A percentile compares a stretch with the other conserved stretches of the same genome.
phyloP scores from a whole-genome alignment of 2,329 filamentous ascomycete genomes.

The Microsporum audouinii region DNA sequence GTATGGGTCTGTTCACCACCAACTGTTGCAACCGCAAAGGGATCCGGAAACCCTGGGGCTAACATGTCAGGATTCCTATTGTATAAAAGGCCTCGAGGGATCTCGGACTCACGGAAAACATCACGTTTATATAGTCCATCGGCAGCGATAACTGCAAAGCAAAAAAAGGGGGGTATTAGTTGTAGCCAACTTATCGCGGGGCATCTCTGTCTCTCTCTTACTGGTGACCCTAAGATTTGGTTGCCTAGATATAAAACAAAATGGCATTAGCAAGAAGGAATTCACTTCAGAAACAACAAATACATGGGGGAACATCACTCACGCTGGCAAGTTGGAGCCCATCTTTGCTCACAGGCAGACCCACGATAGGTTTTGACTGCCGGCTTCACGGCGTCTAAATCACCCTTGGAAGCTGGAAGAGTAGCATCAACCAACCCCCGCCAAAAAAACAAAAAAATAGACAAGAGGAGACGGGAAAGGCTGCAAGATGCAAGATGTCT shows the following conservation, averaged over 20 bases:
- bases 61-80: slow-evolving; percentile 5
- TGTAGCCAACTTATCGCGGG: slow-evolving; percentile 3
- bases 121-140: slow-evolving; percentile 98
- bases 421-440: not conserved
- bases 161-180: not conserved
- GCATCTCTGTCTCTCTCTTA: slow-evolving; percentile 34
- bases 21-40: slow-evolving; percentile 92
- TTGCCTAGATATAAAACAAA: slow-evolving; percentile 42
- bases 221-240: slow-evolving; percentile 89
- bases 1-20: slow-evolving; percentile 97
- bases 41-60: slow-evolving; percentile 77
- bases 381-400: slow-evolving; percentile 5
- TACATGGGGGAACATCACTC: slow-evolving; percentile 28
- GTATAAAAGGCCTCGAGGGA: not conserved
- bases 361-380: not conserved
- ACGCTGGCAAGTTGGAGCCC: slow-evolving; percentile 54
- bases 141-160: slow-evolving; percentile 67
- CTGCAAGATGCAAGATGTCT: not conserved
- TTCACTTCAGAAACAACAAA: too few relatives aligned
- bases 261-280: not conserved
- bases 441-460: not conserved
- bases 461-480: not conserved
- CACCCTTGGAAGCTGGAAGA: not conserved
- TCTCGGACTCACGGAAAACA: slow-evolving; percentile 73
- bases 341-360: slow-evolving; percentile 20